A percentile compares a stretch with the other conserved stretches of the same genome.
These are phyloP conservation scores for Podospora anserina DNA, from an alignment of 495 filamentous ascomycete species.

Conservation along the genomic window DNA sequence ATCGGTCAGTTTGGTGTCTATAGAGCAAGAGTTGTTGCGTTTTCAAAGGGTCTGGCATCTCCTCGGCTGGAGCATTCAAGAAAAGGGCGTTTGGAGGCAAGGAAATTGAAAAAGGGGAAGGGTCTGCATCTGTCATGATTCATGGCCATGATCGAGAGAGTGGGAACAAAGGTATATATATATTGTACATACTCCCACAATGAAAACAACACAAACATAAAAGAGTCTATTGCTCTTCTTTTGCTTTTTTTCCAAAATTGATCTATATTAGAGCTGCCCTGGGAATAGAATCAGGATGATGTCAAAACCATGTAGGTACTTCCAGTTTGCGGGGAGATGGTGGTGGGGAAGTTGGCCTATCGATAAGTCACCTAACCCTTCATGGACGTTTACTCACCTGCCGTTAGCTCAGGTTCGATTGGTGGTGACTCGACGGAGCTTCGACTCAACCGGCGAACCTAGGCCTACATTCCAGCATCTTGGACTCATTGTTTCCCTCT, in stretches of 20 bases:
- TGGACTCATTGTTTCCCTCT: too few relatives aligned
- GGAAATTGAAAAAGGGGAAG: neutral
- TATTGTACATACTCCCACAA: neutral
- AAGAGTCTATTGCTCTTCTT: neutral
- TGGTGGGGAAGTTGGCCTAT: neutral
- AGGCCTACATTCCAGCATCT: neutral
- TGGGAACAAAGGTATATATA: neutral
- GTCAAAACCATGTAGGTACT: too few relatives aligned
- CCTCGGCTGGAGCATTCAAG: neutral
- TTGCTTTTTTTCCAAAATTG: too few relatives aligned
- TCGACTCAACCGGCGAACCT: conserved; percentile 35
- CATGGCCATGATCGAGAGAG: neutral
- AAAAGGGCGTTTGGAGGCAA: neutral
- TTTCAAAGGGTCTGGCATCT: neutral
- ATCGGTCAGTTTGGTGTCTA: neutral
- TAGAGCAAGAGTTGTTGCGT: neutral
- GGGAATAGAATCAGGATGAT: too few relatives aligned
- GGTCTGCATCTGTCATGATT: neutral
- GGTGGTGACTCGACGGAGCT: conserved; percentile 28
- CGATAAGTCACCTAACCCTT: neutral
- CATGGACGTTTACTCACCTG: conserved; percentile 8
- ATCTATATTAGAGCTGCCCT: too few relatives aligned
- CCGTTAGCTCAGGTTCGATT: conserved; percentile 4
- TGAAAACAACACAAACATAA: neutral
- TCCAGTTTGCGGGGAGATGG: neutral